A percentile compares a stretch with the other conserved stretches of the same genome.
Conservation (phyloP, 768 basidiomycete species). For the Panaeolus papilionaceus region DNA sequence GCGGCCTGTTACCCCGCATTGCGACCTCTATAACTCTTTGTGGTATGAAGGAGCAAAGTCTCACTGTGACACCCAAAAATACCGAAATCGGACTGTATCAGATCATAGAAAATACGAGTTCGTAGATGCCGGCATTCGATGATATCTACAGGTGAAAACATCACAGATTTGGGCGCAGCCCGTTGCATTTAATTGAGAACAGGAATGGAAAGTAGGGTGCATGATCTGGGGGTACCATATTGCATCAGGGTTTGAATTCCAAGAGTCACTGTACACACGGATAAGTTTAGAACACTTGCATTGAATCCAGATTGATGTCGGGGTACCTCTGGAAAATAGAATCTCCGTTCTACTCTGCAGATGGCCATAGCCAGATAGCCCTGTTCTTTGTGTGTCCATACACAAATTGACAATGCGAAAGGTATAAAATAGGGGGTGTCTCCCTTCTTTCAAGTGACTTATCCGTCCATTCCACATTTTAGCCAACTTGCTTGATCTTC, state of each 20-base stretch:
- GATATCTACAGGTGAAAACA: background rate
- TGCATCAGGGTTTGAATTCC: background rate
- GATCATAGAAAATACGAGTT: too few species aligned
- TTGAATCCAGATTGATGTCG: constrained; percentile 10
- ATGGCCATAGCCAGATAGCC: background rate
- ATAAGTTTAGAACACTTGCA: background rate
- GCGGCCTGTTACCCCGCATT: too few species aligned
- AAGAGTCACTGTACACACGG: background rate
- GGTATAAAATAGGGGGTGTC: background rate
- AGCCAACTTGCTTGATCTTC: background rate
- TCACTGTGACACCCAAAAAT: too few species aligned
- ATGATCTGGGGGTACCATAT: background rate
- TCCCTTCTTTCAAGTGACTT: background rate
- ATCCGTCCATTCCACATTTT: background rate
- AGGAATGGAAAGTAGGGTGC: background rate
- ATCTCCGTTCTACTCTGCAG: background rate
- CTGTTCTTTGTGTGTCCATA: background rate
- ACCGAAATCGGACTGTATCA: too few species aligned
- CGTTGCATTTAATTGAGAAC: background rate
- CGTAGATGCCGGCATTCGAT: too few species aligned
- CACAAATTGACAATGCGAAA: background rate
- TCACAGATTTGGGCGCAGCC: too few species aligned
- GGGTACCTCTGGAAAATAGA: background rate
- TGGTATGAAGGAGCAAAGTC: too few species aligned
- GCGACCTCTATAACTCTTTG: too few species aligned